A percentile compares a stretch with the other conserved stretches of the same genome.
Evolutionary conservation across 352 stramenopile genomes (phyloP).

Genomic region (Stramenopiles sp.): DNA sequence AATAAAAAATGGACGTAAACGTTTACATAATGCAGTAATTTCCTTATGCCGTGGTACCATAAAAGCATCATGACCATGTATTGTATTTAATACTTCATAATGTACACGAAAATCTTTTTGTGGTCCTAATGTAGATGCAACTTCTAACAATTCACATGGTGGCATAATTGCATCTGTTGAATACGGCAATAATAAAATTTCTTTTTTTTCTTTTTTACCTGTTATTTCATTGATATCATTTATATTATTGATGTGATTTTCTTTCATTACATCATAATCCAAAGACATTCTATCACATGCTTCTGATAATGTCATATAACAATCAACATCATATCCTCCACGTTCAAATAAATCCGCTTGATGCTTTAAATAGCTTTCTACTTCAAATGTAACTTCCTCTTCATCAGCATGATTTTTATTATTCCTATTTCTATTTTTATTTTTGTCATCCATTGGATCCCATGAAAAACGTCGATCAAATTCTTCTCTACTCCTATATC

Average conservation of each 20-base stretch:
- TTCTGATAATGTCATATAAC: conserved; percentile 59
- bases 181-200: conserved; percentile 14
- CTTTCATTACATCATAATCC: conserved; percentile 28
- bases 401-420: conserved; percentile 32
- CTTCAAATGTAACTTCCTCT: conserved; percentile 50
- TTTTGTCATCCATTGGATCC: conserved; percentile 31
- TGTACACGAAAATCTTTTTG: conserved; percentile 24
- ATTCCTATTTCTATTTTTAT: background rate
- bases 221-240: conserved; percentile 39
- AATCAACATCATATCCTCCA: conserved; percentile 42
- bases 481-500: conserved; percentile 59
- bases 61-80: conserved; percentile 61
- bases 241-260: conserved; percentile 42
- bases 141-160: conserved; percentile 45
- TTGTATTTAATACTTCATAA: conserved; percentile 48
- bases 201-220: conserved; percentile 49
- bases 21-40: background rate
- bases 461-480: conserved; percentile 60
- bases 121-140: conserved; percentile 41
- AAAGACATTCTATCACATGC: conserved; percentile 58
- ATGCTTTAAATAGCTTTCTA: conserved; percentile 69
- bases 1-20: background rate
- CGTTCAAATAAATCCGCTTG: conserved; percentile 56
- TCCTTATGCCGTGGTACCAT: conserved; percentile 20
- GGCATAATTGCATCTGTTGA: conserved; percentile 42